Evolutionary conservation across 164 flowering plant species (phyloP), one percentile per base, ranked within the genome.

Genomic region (Echeveria elegans): DNA sequence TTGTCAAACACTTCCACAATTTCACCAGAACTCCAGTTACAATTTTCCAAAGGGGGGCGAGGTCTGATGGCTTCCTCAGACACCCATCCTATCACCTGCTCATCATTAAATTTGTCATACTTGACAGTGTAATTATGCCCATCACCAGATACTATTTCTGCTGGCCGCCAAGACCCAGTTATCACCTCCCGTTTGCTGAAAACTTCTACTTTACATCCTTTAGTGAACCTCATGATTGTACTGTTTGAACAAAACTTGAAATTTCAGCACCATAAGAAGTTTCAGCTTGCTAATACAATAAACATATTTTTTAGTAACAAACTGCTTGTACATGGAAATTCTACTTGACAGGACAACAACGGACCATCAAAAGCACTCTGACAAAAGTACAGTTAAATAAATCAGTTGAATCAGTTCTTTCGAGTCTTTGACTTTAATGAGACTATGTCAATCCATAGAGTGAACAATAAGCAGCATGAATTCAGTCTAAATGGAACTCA

Each of bases 171-270:
- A 24, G 88, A 80, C 6, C 92, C 87, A 0, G 82, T 77, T 26
- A 86, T 82, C 29, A 74, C 76, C 63, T 83, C 89, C 38, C 67
- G 77, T 68, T 70, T 75, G 77, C 82, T 75, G 38, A 83, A 75
- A 10, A 92, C 91, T 74, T 89, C 98, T 37, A 92, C 86, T 75
- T 77, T 83, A 71, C 71, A 80, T 48, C 93, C 96, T 76, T 77
- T 83, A 73, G 70, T 89, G 64, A 82, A 83, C 71, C 81, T 84
- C 96, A 88, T 92, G 68, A 31, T 74, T 58, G 34, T 74, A 56
- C 31, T 28, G 16, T 11, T 56, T 32, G 12, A 56, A 56, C 3
- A 5, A 56, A 56, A 28, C 61, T 11, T 28, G 61, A 56, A 29
- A 52, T 52, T 28, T 56, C 31, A 56, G 32, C 31, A 56, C 28